Conservation (phyloP, 2,329 filamentous ascomycete genomes). For the Blastomyces silverae region DNA sequence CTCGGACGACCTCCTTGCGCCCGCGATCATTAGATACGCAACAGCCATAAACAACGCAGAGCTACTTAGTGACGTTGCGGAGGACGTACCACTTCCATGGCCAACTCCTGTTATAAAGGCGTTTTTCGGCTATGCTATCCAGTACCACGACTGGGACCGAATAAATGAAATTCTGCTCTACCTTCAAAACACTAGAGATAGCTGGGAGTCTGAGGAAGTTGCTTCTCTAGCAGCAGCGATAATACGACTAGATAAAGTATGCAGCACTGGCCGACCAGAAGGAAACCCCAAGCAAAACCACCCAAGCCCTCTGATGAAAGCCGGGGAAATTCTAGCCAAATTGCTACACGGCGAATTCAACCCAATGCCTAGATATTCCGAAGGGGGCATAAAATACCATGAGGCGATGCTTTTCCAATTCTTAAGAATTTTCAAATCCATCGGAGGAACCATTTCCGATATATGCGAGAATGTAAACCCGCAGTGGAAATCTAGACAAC, state of each 20-base stretch:
- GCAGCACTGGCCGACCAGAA: not conserved
- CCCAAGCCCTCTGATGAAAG: conserved; percentile 24
- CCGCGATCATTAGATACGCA: conserved; percentile 51
- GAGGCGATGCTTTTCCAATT: conserved; percentile 28
- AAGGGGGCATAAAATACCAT: conserved; percentile 25
- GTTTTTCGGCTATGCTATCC: conserved; percentile 32
- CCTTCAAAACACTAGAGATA: conserved; percentile 30
- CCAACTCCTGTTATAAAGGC: conserved; percentile 34
- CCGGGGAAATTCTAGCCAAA: conserved; percentile 31
- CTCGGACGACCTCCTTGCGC: conserved; percentile 43
- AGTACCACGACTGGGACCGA: conserved; percentile 32
- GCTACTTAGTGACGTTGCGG: conserved; percentile 29
- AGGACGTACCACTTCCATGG: conserved; percentile 30
- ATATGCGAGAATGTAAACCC: conserved; percentile 24
- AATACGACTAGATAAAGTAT: conserved; percentile 33
- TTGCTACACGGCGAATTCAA: conserved; percentile 35
- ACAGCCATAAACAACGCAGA: conserved; percentile 42
- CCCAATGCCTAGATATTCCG: conserved; percentile 21
- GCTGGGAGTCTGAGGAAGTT: conserved; percentile 37
- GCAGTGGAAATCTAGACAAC: conserved; percentile 19
- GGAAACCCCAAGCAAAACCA: conserved; percentile 3
- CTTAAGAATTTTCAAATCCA: conserved; percentile 28
- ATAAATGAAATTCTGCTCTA: conserved; percentile 31
- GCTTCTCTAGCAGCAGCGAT: conserved; percentile 34
- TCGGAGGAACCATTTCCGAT: conserved; percentile 31